These are phyloP conservation scores for Strigomonas culicis DNA, from an alignment of 208 protist species.

Conservation along the genomic window DNA sequence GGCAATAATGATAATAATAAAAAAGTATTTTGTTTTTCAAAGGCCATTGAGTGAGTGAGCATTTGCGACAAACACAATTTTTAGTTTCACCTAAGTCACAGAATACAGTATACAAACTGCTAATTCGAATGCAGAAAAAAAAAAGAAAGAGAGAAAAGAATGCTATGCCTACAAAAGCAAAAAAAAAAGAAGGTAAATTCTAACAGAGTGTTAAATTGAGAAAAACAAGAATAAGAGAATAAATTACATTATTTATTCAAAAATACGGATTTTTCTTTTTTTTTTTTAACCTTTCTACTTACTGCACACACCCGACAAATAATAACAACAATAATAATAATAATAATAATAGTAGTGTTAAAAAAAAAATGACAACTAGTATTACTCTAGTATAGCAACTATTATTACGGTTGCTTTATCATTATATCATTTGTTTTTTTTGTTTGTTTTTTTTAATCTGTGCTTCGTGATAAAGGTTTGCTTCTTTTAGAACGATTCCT, in stretches of 20 bases:
- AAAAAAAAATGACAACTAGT: conserved; percentile 11
- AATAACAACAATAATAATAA: neutral
- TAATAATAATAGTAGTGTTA: neutral
- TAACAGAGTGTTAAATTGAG: neutral
- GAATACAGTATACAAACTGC: neutral
- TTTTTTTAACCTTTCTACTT: neutral
- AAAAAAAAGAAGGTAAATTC: neutral
- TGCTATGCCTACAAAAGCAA: neutral
- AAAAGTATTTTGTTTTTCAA: neutral
- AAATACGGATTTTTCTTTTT: neutral
- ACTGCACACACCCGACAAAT: neutral
- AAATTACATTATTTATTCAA: neutral
- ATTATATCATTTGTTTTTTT: neutral
- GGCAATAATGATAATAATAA: neutral
- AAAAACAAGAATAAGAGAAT: conserved; percentile 9
- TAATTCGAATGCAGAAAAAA: neutral
- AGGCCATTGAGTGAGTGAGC: neutral
- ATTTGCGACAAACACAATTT: neutral
- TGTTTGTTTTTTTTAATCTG: neutral
- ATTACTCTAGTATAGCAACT: neutral
- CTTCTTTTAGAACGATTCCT: conserved; percentile 70
- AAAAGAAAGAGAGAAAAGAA: neutral
- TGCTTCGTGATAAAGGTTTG: neutral
- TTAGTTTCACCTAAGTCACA: neutral
- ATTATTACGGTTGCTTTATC: neutral